Base-by-base conservation (phyloP, 2,329 filamentous ascomycete genomes). In the Fusarium musae region DNA sequence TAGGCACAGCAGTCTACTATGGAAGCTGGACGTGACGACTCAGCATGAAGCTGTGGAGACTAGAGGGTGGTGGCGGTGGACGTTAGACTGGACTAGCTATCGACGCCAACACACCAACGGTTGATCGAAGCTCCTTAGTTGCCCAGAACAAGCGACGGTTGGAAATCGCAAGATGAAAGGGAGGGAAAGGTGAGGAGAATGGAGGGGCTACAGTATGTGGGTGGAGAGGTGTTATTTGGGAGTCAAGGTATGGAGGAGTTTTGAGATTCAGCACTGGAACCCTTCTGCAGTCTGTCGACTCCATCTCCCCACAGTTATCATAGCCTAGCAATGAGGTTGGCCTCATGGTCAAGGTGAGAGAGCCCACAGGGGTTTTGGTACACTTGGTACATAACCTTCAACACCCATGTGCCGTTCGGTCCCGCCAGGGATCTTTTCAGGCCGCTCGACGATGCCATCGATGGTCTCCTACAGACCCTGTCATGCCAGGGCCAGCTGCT, bases 141-240 rank as follows among this genome's bases (percentile, higher is more conserved):
- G 69, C 66, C 75, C 70, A 60, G 69, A 66, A 74, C 69, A 64
- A 70, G 72, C 72, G 75, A 76, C 70, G 63, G 70, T 68, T 75
- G 54, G 74, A 72, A 68, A 66, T 76, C 69, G 74, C 63, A 72
- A 73, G 66, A 71, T 72, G 66, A 67, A 72, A 72, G 67, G 70
- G 72, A 72, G 68, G 57, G 68, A 72, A 66, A 72, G 78, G 75
- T 74, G 74, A 70, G 70, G 73, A 71, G 70, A 77, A 79, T 76
- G 78, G 79, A 78, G 78, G 78, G 76, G 75, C 72, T 56, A 52
- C 49, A 52, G 49, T 52, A 67, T 72, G 75, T 68, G 76, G 74
- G 76, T 78, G 76, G 76, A 72, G 71, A 77, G 74, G 78, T 81
- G 76, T 80, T 80, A 78, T 80, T 79, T 80, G 75, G 71, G 70